Conservation (phyloP, 2,329 filamentous ascomycete species). For the Aspergillus ochraceoroseus region DNA sequence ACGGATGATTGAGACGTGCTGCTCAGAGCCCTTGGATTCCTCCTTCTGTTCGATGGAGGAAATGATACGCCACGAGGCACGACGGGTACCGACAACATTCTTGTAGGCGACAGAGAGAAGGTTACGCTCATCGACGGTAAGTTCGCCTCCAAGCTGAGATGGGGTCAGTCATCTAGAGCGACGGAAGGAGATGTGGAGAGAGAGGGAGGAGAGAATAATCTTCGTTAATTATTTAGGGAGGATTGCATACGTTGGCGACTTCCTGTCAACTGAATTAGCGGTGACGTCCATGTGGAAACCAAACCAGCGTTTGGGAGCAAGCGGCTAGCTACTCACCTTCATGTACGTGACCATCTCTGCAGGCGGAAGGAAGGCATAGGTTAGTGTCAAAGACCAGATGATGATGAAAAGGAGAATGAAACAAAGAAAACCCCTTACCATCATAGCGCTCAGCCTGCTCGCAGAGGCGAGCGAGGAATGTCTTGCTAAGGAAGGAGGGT, state of each 20-base stretch:
- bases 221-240: conserved; percentile 4
- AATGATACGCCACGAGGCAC: conserved; percentile 99
- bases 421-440: conserved; percentile 53
- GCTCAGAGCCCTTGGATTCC: conserved; percentile 95
- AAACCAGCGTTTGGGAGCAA: conserved; percentile 7
- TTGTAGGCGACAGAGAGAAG: conserved; percentile 99
- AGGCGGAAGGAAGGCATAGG: conserved; percentile 21
- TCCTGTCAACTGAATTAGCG: conserved; percentile 53
- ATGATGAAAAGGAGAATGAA: neutral
- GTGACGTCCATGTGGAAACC: conserved; percentile 21
- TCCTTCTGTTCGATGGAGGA: conserved; percentile 99
- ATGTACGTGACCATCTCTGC: conserved; percentile 97
- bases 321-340: conserved; percentile 61
- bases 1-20: conserved; percentile 89
- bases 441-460: conserved; percentile 99
- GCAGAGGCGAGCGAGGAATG: conserved; percentile 98
- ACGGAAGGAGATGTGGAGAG: conserved; percentile 10
- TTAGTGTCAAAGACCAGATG: conserved; percentile 27
- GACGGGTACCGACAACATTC: conserved; percentile 97
- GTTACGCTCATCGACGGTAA: conserved; percentile 72
- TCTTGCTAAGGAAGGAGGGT: conserved; percentile 65
- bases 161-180: conserved; percentile 18
- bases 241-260: conserved; percentile 74
- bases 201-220: conserved; percentile 10
- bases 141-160: conserved; percentile 58